Evolutionary conservation across 192 early-diverging fungal genomes (phyloP).

Genomic region (Podila clonocystis): DNA sequence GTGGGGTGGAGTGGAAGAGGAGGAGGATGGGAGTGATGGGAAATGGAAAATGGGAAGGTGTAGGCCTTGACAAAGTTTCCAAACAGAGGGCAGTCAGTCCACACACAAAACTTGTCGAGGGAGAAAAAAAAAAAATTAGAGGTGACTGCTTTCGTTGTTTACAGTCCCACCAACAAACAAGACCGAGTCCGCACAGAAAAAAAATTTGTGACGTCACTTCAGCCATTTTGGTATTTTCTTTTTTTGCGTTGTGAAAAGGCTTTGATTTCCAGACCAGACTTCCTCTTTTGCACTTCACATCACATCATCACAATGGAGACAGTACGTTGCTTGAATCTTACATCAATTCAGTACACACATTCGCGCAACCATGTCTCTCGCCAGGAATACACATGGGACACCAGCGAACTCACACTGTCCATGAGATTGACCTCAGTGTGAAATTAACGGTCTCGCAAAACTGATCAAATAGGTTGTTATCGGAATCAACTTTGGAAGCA

Average conservation of each 20-base stretch:
- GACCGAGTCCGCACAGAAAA: not conserved
- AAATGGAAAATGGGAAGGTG: not conserved
- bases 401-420: too few species aligned
- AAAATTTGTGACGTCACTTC: not conserved
- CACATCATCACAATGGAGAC: constrained; percentile 46
- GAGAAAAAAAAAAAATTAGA: constrained; percentile 17
- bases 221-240: not conserved
- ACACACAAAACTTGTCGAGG: too few species aligned
- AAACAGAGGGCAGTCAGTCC: not conserved
- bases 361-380: too few species aligned
- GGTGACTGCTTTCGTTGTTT: not conserved
- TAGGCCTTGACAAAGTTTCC: too few species aligned
- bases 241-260: not conserved
- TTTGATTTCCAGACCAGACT: not conserved
- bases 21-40: not conserved
- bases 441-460: not conserved
- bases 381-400: too few species aligned
- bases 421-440: too few species aligned
- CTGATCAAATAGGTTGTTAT: constrained; percentile 56
- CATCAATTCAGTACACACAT: not conserved
- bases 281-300: constrained; percentile 13
- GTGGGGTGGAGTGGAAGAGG: not conserved
- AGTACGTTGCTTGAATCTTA: constrained; percentile 20
- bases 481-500: constrained; percentile 88
- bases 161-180: not conserved